These are phyloP conservation scores for Candolleomyces aberdarensis DNA, from an alignment of 768 basidiomycete genomes.

Conservation along the genomic window DNA sequence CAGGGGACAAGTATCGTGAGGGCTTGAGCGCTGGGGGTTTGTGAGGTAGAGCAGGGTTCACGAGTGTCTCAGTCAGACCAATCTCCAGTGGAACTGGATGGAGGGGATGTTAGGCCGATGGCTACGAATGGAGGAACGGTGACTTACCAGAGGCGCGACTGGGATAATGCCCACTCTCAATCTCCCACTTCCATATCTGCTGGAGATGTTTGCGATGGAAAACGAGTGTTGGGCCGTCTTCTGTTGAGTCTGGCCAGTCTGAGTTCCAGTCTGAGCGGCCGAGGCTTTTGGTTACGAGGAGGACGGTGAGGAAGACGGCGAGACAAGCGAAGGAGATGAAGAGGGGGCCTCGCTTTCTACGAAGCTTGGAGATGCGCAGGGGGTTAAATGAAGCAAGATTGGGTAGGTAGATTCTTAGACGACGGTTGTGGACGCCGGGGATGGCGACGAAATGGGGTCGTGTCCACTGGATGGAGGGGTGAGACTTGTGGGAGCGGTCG, in stretches of 20 bases:
- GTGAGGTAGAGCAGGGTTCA: constrained; percentile 66
- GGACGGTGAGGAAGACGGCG: constrained; percentile 45
- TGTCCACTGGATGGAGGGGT: constrained; percentile 40
- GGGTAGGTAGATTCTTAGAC: constrained; percentile 57
- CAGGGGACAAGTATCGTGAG: constrained; percentile 45
- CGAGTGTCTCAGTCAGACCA: constrained; percentile 49
- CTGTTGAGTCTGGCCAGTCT: constrained; percentile 30
- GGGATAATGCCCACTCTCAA: constrained; percentile 87
- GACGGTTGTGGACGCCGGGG: constrained; percentile 54
- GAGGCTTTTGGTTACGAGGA: constrained; percentile 43
- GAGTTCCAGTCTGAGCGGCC: constrained; percentile 41
- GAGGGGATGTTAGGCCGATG: neutral
- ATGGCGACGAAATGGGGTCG: constrained; percentile 56
- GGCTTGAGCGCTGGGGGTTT: constrained; percentile 44
- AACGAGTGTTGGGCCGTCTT: constrained; percentile 64
- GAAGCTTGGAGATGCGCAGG: constrained; percentile 42
- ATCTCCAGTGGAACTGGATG: constrained; percentile 60
- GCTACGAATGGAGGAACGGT: neutral
- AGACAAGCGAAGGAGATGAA: constrained; percentile 50
- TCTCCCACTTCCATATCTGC: constrained; percentile 92
- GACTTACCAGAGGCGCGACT: constrained; percentile 63
- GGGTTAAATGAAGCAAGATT: constrained; percentile 46
- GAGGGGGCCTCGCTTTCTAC: constrained; percentile 53
- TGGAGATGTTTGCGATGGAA: constrained; percentile 70
- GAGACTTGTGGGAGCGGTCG: constrained; percentile 29